phyloP scores from a whole-genome alignment of 495 filamentous ascomycete genomes.

The Tuber borchii region DNA sequence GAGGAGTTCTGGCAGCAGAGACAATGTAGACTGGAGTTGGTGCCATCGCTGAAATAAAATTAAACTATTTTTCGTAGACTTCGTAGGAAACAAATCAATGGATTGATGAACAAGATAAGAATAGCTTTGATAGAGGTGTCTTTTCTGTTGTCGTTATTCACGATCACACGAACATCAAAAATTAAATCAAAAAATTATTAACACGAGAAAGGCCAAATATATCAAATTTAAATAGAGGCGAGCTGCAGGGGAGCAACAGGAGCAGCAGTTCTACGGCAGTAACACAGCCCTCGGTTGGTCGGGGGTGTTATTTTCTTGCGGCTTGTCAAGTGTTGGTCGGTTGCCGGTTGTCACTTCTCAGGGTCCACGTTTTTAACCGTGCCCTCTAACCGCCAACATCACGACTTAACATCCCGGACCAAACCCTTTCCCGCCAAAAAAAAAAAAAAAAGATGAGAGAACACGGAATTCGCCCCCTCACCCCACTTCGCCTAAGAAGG shows the following conservation, averaged over 20 bases:
- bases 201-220: too few relatives aligned
- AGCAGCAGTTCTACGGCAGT: not conserved
- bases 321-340: not conserved
- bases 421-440: not conserved
- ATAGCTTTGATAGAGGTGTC: not conserved
- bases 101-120: not conserved
- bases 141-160: not conserved
- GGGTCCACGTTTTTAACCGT: not conserved
- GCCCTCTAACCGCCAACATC: not conserved
- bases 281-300: not conserved
- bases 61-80: not conserved
- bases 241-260: not conserved
- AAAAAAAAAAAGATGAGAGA: not conserved
- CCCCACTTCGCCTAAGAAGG: not conserved
- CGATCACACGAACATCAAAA: not conserved
- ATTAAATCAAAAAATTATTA: not conserved
- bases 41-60: not conserved
- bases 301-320: not conserved
- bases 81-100: not conserved
- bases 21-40: conserved; percentile 73
- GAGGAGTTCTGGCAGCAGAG: conserved; percentile 78
- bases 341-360: not conserved
- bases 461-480: not conserved
- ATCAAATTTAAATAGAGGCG: not conserved
- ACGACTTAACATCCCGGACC: not conserved